These are phyloP conservation scores for Lipomyces sp. DNA, from an alignment of 805 yeast species.

Conservation along the genomic window DNA sequence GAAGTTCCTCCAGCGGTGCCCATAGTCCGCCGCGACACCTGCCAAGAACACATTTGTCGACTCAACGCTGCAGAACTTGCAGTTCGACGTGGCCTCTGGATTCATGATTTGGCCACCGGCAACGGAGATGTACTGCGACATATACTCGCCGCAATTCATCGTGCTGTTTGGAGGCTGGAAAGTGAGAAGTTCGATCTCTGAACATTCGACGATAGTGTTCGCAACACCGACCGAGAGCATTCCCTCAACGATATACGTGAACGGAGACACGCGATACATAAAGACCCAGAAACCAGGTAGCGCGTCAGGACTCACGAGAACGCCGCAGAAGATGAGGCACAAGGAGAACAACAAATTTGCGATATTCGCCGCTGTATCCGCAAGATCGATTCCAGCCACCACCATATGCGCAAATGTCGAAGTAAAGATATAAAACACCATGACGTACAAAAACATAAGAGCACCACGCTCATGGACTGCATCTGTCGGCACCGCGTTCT, in stretches of 20 bases:
- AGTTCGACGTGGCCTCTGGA: slow-evolving; percentile 47
- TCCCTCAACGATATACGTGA: slow-evolving; percentile 64
- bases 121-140: slow-evolving; percentile 43
- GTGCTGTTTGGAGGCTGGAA: slow-evolving; percentile 55
- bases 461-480: slow-evolving; percentile 49
- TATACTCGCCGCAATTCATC: slow-evolving; percentile 59
- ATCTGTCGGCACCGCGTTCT: slow-evolving; percentile 51
- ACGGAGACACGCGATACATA: slow-evolving; percentile 71
- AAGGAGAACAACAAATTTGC: slow-evolving; percentile 49
- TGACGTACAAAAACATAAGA: slow-evolving; percentile 35
- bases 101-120: slow-evolving; percentile 57
- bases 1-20: slow-evolving; percentile 63
- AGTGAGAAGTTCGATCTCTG: slow-evolving; percentile 46
- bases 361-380: slow-evolving; percentile 32
- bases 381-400: slow-evolving; percentile 33
- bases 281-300: slow-evolving; percentile 85
- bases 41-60: slow-evolving; percentile 32
- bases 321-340: slow-evolving; percentile 66
- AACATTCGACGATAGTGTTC: slow-evolving; percentile 51
- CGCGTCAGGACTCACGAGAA: slow-evolving; percentile 50
- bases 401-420: slow-evolving; percentile 58
- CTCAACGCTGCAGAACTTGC: slow-evolving; percentile 44
- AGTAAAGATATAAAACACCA: slow-evolving; percentile 39
- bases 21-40: slow-evolving; percentile 41
- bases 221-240: slow-evolving; percentile 51